Evolutionary conservation across 495 filamentous ascomycete genomes (phyloP).

Genomic region (Penicillium herquei): DNA sequence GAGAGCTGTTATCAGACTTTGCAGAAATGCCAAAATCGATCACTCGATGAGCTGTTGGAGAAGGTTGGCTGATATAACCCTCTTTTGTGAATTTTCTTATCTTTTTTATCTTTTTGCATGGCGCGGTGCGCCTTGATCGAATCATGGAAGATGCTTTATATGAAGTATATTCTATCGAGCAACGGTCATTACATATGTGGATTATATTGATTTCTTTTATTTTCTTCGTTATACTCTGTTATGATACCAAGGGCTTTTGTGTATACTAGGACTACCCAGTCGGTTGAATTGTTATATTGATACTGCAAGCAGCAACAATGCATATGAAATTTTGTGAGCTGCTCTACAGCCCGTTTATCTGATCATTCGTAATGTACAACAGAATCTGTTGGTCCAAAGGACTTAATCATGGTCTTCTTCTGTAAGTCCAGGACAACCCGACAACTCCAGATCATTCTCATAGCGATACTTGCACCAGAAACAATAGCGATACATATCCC

Average conservation of each 20-base stretch:
- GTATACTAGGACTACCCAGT: conserved; percentile 24
- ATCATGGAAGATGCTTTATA: not conserved
- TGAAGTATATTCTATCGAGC: not conserved
- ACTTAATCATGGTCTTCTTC: conserved; percentile 87
- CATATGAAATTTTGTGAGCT: not conserved
- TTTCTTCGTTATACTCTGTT: conserved; percentile 4
- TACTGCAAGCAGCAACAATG: conserved; percentile 8
- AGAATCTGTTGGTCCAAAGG: too few relatives aligned
- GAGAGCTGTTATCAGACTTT: conserved; percentile 37
- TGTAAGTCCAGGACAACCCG: conserved; percentile 83
- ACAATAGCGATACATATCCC: conserved; percentile 76
- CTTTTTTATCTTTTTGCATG: conserved; percentile 12
- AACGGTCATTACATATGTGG: conserved; percentile 5
- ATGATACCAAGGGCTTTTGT: conserved; percentile 27
- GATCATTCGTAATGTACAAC: not conserved
- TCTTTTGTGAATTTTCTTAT: conserved; percentile 3
- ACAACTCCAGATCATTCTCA: conserved; percentile 59
- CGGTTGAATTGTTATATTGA: conserved; percentile 15
- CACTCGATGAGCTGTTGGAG: conserved; percentile 34
- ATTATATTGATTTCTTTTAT: not conserved
- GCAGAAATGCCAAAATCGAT: conserved; percentile 36
- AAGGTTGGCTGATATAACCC: conserved; percentile 7
- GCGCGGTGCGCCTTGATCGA: conserved; percentile 11
- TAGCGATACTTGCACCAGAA: conserved; percentile 95
- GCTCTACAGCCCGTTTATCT: not conserved